Evolutionary conservation across 768 basidiomycete species (phyloP).

Genomic region (Tylopilus sp.): DNA sequence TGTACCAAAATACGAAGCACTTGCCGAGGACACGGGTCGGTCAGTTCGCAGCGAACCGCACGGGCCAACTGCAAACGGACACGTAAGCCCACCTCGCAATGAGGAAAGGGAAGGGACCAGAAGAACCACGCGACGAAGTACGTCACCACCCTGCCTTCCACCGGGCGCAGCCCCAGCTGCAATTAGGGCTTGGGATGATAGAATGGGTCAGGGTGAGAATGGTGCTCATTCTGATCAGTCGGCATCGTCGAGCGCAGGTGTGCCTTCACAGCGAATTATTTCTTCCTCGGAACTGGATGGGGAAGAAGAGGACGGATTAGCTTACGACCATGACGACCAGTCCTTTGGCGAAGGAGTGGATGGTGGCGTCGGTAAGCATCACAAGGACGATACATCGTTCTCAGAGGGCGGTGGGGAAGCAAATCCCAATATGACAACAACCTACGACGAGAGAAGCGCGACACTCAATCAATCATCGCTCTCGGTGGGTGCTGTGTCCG

Average conservation of each 20-base stretch:
- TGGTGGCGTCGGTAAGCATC: constrained; percentile 11
- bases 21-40: constrained; percentile 3
- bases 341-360: not conserved
- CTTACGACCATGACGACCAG: constrained; percentile 24
- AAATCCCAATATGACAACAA: not conserved
- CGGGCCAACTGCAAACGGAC: constrained; percentile 16
- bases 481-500: constrained; percentile 3
- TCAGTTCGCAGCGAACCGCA: constrained; percentile 17
- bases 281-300: constrained; percentile 31
- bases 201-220: constrained; percentile 32
- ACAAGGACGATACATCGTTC: constrained; percentile 9
- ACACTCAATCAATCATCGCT: constrained; percentile 5
- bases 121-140: constrained; percentile 30
- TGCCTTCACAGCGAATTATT: constrained; percentile 33
- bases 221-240: constrained; percentile 30
- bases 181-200: constrained; percentile 37
- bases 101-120: constrained; percentile 18
- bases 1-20: constrained; percentile 36
- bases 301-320: constrained; percentile 25
- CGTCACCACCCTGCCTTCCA: constrained; percentile 39
- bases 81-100: constrained; percentile 3
- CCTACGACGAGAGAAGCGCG: constrained; percentile 1
- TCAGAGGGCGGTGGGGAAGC: constrained; percentile 10
- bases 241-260: constrained; percentile 31
- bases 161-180: constrained; percentile 40